These are phyloP conservation scores for Amylocarpus encephaloides DNA, from an alignment of 2,329 filamentous ascomycete species.

Conservation along the genomic window DNA sequence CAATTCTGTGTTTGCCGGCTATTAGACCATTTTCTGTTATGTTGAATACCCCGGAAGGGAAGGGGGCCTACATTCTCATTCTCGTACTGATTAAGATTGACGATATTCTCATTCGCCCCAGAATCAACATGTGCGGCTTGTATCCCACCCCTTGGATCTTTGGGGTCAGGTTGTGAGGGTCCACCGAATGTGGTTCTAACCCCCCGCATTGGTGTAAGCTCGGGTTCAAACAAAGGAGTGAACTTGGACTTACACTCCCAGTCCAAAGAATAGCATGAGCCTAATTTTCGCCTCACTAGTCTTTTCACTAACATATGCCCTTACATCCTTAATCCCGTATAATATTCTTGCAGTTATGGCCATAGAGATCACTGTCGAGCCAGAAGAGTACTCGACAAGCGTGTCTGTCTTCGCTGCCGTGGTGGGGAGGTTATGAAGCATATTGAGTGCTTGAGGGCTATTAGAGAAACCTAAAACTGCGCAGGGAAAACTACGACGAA, in stretches of 20 bases:
- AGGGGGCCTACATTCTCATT: constrained; percentile 34
- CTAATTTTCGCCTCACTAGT: constrained; percentile 46
- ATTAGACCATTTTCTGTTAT: too few relatives aligned
- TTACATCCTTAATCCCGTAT: constrained; percentile 44
- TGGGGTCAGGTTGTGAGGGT: constrained; percentile 50
- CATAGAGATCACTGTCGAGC: constrained; percentile 57
- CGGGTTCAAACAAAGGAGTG: not conserved
- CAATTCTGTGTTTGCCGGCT: constrained; percentile 34
- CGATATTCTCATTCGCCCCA: constrained; percentile 35
- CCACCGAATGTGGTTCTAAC: constrained; percentile 49
- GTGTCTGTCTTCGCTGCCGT: constrained; percentile 41
- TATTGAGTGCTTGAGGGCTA: constrained; percentile 11
- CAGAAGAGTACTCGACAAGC: constrained; percentile 55
- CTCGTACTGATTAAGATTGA: constrained; percentile 52
- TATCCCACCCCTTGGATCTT: constrained; percentile 48
- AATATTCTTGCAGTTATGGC: constrained; percentile 46
- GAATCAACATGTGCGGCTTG: constrained; percentile 40
- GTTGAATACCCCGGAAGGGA: too few relatives aligned
- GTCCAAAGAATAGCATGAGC: constrained; percentile 54
- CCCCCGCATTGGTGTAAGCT: not conserved
- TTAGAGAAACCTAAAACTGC: too few relatives aligned
- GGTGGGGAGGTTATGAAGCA: constrained; percentile 13
- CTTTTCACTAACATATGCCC: constrained; percentile 54
- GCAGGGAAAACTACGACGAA: too few relatives aligned
- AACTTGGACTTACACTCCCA: constrained; percentile 39